A percentile compares a stretch with the other conserved stretches of the same genome.
Evolutionary conservation across 2,329 filamentous ascomycete species (phyloP).

Genomic region (Monilinia fructicola): DNA sequence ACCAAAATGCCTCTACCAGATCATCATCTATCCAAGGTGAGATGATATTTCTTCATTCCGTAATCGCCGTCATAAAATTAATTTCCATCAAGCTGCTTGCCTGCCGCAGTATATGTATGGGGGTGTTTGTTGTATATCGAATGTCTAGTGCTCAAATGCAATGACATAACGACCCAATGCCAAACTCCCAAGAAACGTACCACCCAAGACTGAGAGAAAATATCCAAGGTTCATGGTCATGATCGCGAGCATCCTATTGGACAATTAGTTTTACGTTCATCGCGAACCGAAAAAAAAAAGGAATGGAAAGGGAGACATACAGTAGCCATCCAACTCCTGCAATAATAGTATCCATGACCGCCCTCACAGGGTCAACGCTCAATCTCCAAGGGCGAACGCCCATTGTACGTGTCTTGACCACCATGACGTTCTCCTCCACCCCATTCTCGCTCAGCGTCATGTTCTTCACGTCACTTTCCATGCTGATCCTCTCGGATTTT

Average conservation of each 20-base stretch:
- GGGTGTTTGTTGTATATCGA: background rate
- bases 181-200: slow-evolving; percentile 83
- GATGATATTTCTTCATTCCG: background rate
- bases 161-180: slow-evolving; percentile 38
- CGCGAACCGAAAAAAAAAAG: background rate
- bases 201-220: slow-evolving; percentile 75
- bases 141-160: slow-evolving; percentile 30
- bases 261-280: slow-evolving; percentile 23
- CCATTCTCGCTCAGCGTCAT: slow-evolving; percentile 73
- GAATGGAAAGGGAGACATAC: slow-evolving; percentile 53
- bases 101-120: slow-evolving; percentile 12
- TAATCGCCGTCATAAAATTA: slow-evolving; percentile 4
- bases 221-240: slow-evolving; percentile 90
- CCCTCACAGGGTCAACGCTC: slow-evolving; percentile 74
- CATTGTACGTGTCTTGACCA: slow-evolving; percentile 60
- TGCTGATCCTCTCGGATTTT: slow-evolving; percentile 37
- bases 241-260: slow-evolving; percentile 78
- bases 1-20: slow-evolving; percentile 1
- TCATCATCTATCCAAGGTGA: background rate
- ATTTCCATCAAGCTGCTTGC: slow-evolving; percentile 23
- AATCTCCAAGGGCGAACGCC: slow-evolving; percentile 72
- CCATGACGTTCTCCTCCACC: slow-evolving; percentile 74
- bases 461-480: slow-evolving; percentile 57
- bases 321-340: slow-evolving; percentile 81
- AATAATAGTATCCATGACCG: slow-evolving; percentile 67